phyloP scores from a whole-genome alignment of 1,284 basidiomycete genomes.

The Boletellus deceptivus region DNA sequence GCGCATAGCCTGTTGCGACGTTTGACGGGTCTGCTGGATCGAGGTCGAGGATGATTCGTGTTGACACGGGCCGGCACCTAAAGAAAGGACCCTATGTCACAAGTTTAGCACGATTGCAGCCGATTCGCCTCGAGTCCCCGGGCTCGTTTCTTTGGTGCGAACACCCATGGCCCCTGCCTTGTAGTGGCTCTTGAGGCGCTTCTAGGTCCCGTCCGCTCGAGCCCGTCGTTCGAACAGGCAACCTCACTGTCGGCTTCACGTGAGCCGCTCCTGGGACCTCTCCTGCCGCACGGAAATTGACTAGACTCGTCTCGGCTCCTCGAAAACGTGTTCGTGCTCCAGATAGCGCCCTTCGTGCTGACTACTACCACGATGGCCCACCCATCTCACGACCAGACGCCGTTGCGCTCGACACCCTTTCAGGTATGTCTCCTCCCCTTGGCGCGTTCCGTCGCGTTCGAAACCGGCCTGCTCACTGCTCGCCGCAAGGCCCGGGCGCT shows the following conservation, averaged over 20 bases:
- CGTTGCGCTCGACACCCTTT: slow-evolving; percentile 23
- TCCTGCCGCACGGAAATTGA: slow-evolving; percentile 14
- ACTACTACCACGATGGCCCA: slow-evolving; percentile 26
- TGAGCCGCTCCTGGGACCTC: not conserved
- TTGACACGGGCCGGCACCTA: slow-evolving; percentile 3
- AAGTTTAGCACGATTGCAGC: slow-evolving; percentile 12
- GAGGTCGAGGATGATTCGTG: not conserved
- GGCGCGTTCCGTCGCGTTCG: slow-evolving; percentile 9
- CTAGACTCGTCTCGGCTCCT: slow-evolving; percentile 22
- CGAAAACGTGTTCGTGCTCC: slow-evolving; percentile 28
- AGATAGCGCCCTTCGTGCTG: slow-evolving; percentile 18
- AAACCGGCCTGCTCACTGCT: slow-evolving; percentile 11
- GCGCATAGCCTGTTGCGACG: not conserved
- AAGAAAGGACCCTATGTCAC: slow-evolving; percentile 23
- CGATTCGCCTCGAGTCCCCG: slow-evolving; percentile 10
- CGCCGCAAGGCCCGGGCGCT: slow-evolving; percentile 35
- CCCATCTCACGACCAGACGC: slow-evolving; percentile 24
- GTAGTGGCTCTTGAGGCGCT: not conserved
- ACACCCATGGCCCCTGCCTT: slow-evolving; percentile 2
- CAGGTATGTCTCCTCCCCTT: slow-evolving; percentile 29
- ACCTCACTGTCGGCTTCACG: not conserved
- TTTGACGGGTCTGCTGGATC: not conserved
- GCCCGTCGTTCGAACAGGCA: not conserved
- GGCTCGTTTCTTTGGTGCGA: slow-evolving; percentile 10
- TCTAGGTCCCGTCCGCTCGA: not conserved